Percentiles rank a stretch among this genome's conserved stretches.
These are phyloP conservation scores for Tulasnella sp. DNA, from an alignment of 768 basidiomycete genomes.

Conservation along the genomic window DNA sequence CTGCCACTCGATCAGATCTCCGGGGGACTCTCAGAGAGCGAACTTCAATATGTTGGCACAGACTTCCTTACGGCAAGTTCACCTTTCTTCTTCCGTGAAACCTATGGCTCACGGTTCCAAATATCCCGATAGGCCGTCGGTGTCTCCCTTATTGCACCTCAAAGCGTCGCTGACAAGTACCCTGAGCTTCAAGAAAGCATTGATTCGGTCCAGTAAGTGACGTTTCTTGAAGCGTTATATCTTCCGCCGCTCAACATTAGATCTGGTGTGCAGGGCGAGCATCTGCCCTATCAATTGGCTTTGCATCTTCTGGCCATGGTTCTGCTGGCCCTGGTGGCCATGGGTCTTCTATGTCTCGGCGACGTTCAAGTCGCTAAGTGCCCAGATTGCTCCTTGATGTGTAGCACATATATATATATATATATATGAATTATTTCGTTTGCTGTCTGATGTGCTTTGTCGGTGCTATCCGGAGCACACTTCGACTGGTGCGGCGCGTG, in stretches of 20 bases:
- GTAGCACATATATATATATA: too few species aligned
- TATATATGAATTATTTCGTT: too few species aligned
- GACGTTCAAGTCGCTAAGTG: too few species aligned
- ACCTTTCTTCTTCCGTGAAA: not conserved
- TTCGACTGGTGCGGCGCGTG: too few species aligned
- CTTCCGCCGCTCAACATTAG: too few species aligned
- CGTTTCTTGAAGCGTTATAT: not conserved
- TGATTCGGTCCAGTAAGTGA: not conserved
- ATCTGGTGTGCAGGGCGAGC: not conserved
- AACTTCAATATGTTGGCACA: not conserved
- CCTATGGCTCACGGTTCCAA: not conserved
- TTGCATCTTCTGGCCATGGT: not conserved
- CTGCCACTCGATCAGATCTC: too few species aligned
- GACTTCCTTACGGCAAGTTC: not conserved
- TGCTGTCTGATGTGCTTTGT: too few species aligned
- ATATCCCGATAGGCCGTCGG: not conserved
- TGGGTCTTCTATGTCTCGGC: too few species aligned
- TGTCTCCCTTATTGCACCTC: not conserved
- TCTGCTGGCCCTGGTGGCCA: not conserved
- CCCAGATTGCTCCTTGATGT: too few species aligned
- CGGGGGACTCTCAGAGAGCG: not conserved
- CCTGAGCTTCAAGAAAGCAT: not conserved
- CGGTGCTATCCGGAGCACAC: too few species aligned
- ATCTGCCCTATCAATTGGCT: not conserved
- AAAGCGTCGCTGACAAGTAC: not conserved